Evolutionary conservation across 257 asterid genomes (phyloP).

Genomic region (Solanum boliviense): DNA sequence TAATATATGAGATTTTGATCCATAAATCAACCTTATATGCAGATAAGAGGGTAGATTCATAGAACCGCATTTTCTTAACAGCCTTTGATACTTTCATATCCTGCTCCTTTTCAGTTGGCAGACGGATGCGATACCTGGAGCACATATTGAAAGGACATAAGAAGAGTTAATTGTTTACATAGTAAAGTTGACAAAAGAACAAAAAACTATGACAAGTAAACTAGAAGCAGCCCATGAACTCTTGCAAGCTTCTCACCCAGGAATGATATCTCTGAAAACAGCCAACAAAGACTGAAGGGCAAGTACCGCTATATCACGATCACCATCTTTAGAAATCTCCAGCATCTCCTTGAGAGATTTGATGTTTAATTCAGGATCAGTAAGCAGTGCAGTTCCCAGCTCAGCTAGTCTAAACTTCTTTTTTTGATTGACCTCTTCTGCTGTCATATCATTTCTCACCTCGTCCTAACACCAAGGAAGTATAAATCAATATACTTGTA

Average conservation of each 20-base stretch:
- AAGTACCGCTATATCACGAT: constrained; percentile 46
- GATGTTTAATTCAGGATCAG: constrained; percentile 85
- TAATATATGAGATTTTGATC: background rate
- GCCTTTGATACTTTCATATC: constrained; percentile 90
- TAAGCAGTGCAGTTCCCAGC: constrained; percentile 76
- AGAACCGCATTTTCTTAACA: constrained; percentile 66
- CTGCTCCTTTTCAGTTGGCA: constrained; percentile 90
- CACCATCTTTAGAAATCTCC: constrained; percentile 62
- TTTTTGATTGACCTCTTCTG: constrained; percentile 61
- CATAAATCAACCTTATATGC: constrained; percentile 63
- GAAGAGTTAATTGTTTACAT: background rate
- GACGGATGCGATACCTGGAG: constrained; percentile 83
- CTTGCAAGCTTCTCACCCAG: constrained; percentile 53
- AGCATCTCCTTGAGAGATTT: constrained; percentile 77
- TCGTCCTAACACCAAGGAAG: constrained; percentile 42
- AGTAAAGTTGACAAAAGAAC: background rate
- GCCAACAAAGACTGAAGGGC: constrained; percentile 84
- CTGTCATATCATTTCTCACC: constrained; percentile 66
- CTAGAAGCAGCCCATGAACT: background rate
- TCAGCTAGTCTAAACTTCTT: constrained; percentile 81
- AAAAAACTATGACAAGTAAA: background rate
- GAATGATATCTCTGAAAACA: constrained; percentile 88
- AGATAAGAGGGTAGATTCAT: constrained; percentile 71
- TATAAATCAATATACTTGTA: background rate
- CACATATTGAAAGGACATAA: constrained; percentile 5